Conservation (phyloP, 129 eudicot genomes). For the Flaveria linearis region DNA sequence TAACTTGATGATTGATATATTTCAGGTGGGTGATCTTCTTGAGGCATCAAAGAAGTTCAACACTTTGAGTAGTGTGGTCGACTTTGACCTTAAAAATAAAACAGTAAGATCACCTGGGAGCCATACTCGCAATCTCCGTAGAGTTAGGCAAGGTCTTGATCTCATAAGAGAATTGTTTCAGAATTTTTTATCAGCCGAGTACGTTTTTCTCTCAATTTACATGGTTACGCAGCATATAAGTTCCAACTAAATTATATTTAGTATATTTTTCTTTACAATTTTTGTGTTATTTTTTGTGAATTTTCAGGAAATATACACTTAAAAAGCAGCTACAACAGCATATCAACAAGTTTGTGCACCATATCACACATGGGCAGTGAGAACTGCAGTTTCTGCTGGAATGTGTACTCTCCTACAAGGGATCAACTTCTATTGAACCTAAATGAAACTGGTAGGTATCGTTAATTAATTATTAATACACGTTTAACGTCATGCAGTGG, state of each 20-base stretch:
- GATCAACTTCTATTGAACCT: slow-evolving; percentile 76
- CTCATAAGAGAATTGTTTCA: slow-evolving; percentile 81
- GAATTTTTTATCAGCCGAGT: slow-evolving; percentile 80
- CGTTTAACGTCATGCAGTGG: background rate
- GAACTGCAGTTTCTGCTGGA: slow-evolving; percentile 97
- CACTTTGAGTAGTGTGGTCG: slow-evolving; percentile 69
- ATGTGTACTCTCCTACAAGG: slow-evolving; percentile 95
- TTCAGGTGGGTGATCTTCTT: slow-evolving; percentile 75
- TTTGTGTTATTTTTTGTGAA: background rate
- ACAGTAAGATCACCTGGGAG: slow-evolving; percentile 82
- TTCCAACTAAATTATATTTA: background rate
- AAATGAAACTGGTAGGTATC: slow-evolving; percentile 71
- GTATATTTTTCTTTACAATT: too few species aligned
- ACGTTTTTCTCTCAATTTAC: slow-evolving; percentile 28
- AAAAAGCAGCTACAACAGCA: slow-evolving; percentile 83
- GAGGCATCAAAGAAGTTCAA: slow-evolving; percentile 63
- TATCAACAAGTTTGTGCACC: slow-evolving; percentile 86
- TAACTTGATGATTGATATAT: slow-evolving; percentile 18
- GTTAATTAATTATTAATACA: background rate
- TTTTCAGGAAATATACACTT: slow-evolving; percentile 47
- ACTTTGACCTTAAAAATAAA: slow-evolving; percentile 61
- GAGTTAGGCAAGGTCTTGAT: slow-evolving; percentile 98
- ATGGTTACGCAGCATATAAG: background rate
- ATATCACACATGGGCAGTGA: slow-evolving; percentile 92
- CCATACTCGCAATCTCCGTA: slow-evolving; percentile 84